Evolutionary conservation across 768 basidiomycete species (phyloP).

Genomic region (Rubroboletus pulcherrimus): DNA sequence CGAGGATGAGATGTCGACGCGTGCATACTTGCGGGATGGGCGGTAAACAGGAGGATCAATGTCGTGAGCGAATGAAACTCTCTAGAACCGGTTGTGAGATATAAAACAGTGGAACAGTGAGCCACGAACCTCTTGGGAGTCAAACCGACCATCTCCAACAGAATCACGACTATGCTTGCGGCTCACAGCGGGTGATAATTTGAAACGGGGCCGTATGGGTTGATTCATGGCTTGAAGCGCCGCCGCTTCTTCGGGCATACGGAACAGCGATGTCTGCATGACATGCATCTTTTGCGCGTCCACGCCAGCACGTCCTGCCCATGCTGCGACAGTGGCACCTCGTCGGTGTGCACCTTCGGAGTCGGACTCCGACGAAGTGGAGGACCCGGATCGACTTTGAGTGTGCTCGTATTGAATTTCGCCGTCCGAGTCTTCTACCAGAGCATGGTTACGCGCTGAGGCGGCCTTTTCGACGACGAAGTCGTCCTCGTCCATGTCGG

Average conservation of each 20-base stretch:
- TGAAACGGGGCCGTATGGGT: conserved; percentile 33
- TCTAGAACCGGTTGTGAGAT: conserved; percentile 38
- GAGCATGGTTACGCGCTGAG: conserved; percentile 39
- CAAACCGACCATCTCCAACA: conserved; percentile 64
- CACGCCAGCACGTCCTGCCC: conserved; percentile 71
- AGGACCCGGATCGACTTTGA: conserved; percentile 34
- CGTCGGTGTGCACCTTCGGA: conserved; percentile 16
- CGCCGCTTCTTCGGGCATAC: conserved; percentile 69
- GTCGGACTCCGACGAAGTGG: conserved; percentile 25
- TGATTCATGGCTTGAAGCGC: conserved; percentile 54
- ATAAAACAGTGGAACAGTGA: background rate
- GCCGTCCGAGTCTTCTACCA: conserved; percentile 54
- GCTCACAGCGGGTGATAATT: conserved; percentile 39
- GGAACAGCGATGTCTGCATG: conserved; percentile 88
- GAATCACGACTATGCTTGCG: conserved; percentile 79
- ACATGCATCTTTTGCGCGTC: conserved; percentile 88
- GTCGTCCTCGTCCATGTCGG: conserved; percentile 54
- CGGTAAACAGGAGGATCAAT: conserved; percentile 63
- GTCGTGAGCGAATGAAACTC: conserved; percentile 75
- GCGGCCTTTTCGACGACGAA: conserved; percentile 27
- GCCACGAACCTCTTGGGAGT: conserved; percentile 55
- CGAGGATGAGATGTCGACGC: conserved; percentile 67
- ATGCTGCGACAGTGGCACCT: conserved; percentile 56
- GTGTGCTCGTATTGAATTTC: conserved; percentile 46
- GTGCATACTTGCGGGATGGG: conserved; percentile 77